Base-by-base conservation (phyloP, 495 filamentous ascomycete genomes). In the Penicillium canescens region DNA sequence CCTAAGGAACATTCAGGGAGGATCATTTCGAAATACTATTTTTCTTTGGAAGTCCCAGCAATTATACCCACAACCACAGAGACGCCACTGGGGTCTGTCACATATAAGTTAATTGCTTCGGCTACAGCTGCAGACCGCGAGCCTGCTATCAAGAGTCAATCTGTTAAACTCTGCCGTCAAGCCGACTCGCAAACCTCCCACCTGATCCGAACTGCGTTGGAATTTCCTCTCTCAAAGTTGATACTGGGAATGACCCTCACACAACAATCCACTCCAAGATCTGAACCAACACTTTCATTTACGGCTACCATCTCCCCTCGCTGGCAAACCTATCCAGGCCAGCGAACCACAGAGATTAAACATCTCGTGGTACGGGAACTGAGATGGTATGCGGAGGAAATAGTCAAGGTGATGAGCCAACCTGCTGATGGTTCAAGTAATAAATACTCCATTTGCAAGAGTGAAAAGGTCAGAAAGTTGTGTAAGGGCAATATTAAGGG, bases 351-450 rank as follows among this genome's bases (percentile, higher is more conserved):
- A 14, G 45, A 47, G 34, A 4, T 23, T 4, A 6, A n/a, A 3
- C 20, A 37, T 35, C 31, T 47, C 3, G 45, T 47, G 45, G 28
- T 47, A 35, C 45, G 34, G 26, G 34, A 37, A 35, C 34, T 37
- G 8, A 47, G 13, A 35, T 47, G 34, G 45, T 35, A 47, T 5
- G 45, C 34, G 4, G 45, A 47, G 4, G 45, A 37, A 1, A 9
- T 37, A 24, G 20, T 47, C 12, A 37, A 26, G 45, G 11, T 47
- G 33, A 47, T 47, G 34, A 47, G 44, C 45, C 23, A 36, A 7
- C 9, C 20, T 9, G 4, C 12, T 11, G 9, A 5, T 21, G 14
- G 13, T 13, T 16, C 34, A 6, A n/a, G 10, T 4, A 18, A 14
- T 2, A 37, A 37, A n/a, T 37, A 47, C 16, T 8, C 13, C 4